Percentiles rank a stretch among this genome's conserved stretches.
phyloP scores from a whole-genome alignment of 371 early-diverging fungal species.

The Mortierella sp. region DNA sequence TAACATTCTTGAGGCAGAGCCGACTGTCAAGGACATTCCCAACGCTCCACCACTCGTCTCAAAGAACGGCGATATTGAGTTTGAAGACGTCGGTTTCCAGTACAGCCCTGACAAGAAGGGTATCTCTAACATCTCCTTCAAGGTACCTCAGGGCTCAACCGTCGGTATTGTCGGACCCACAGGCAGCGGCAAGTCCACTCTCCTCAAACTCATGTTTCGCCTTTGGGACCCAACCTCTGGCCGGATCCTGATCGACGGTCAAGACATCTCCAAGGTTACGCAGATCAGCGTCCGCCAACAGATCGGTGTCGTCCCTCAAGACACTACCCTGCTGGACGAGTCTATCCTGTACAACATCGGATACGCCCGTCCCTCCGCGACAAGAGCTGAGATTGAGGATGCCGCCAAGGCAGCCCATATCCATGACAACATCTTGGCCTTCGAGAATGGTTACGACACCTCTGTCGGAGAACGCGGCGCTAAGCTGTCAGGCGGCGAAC shows the following conservation, averaged over 20 bases:
- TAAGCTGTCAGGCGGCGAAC: conserved; percentile 88
- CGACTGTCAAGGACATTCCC: conserved; percentile 5
- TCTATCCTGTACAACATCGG: conserved; percentile 82
- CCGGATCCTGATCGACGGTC: conserved; percentile 78
- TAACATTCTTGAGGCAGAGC: not conserved
- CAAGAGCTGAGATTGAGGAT: conserved; percentile 55
- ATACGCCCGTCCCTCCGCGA: conserved; percentile 60
- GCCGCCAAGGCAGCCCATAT: conserved; percentile 62
- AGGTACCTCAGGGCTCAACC: conserved; percentile 69
- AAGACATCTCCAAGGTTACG: conserved; percentile 79
- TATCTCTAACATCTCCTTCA: conserved; percentile 67
- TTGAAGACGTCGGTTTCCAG: not conserved
- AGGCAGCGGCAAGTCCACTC: conserved; percentile 79
- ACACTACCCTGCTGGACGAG: conserved; percentile 83
- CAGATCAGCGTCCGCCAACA: conserved; percentile 74
- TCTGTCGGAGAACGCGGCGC: conserved; percentile 84
- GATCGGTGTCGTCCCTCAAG: conserved; percentile 85
- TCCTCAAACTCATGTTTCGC: conserved; percentile 77
- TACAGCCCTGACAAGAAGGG: conserved; percentile 5
- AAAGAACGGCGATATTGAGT: not conserved
- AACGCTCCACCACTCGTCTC: not conserved
- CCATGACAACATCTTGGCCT: conserved; percentile 75
- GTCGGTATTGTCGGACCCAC: conserved; percentile 82
- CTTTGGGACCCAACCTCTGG: conserved; percentile 79
- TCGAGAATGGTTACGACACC: conserved; percentile 84